phyloP scores from a whole-genome alignment of 441 rosid species.

The Melastoma candidum region DNA sequence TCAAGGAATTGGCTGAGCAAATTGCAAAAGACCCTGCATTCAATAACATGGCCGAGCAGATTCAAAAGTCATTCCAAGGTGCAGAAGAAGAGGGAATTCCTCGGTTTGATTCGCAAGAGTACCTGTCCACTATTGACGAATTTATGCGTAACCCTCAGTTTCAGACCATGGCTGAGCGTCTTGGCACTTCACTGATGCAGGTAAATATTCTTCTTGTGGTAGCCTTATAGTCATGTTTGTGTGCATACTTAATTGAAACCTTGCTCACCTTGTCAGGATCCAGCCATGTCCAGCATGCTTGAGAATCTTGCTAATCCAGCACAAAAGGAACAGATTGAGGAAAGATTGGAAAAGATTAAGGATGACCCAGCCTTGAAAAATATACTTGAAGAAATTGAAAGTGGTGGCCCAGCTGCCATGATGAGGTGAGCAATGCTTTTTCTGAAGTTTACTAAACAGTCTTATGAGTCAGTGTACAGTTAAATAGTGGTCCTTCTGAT shows the following conservation, averaged over 20 bases:
- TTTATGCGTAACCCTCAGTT: constrained; percentile 93
- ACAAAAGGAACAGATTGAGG: constrained; percentile 74
- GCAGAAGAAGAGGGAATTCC: constrained; percentile 51
- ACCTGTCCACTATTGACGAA: constrained; percentile 75
- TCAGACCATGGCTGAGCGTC: constrained; percentile 90
- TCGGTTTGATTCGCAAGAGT: constrained; percentile 70
- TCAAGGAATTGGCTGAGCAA: no score
- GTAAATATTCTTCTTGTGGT: constrained; percentile 22
- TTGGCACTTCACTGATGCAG: constrained; percentile 89
- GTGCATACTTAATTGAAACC: background rate
- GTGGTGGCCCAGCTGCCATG: constrained; percentile 90
- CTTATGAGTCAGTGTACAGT: no score
- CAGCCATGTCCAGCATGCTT: constrained; percentile 85
- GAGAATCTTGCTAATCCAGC: constrained; percentile 65
- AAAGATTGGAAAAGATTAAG: constrained; percentile 67
- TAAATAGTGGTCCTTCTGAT: no score
- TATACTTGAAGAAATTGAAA: constrained; percentile 80
- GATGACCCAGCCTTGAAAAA: constrained; percentile 85
- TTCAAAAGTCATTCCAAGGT: constrained; percentile 29
- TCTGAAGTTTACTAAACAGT: no score
- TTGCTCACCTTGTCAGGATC: constrained; percentile 44
- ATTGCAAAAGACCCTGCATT: no score
- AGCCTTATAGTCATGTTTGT: no score
- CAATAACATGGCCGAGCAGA: no score
- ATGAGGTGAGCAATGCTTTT: constrained; percentile 50